A percentile compares a stretch with the other conserved stretches of the same genome.
Evolutionary conservation across 1,139 yeast genomes (phyloP).

Genomic region (Saccharomyces hybrid): DNA sequence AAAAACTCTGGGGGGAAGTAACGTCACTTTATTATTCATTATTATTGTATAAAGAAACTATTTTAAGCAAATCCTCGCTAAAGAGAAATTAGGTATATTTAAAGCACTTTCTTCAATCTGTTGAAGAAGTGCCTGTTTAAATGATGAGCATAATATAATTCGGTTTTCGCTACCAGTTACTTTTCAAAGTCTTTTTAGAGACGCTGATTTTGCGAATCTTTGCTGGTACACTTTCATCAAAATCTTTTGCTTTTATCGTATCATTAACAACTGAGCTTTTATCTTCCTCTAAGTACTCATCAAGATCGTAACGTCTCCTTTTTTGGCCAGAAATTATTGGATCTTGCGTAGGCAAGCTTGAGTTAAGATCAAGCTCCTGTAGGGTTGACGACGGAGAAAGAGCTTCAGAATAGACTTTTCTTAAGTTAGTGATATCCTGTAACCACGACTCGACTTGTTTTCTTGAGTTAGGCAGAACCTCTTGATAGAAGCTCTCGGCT

Average conservation of each 20-base stretch:
- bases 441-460: constrained; percentile 20
- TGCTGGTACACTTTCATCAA: constrained; percentile 5
- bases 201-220: constrained; percentile 30
- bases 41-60: neutral
- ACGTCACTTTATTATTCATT: neutral
- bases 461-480: constrained; percentile 14
- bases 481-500: constrained; percentile 19
- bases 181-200: constrained; percentile 28
- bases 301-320: constrained; percentile 19
- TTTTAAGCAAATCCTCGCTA: neutral
- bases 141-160: neutral
- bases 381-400: constrained; percentile 15
- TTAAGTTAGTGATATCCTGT: constrained; percentile 12
- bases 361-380: constrained; percentile 15
- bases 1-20: neutral
- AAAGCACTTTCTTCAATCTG: neutral
- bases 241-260: constrained; percentile 5
- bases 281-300: constrained; percentile 13
- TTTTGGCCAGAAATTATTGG: constrained; percentile 12
- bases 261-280: constrained; percentile 13
- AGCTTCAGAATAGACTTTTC: constrained; percentile 2
- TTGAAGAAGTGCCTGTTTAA: neutral
- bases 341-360: constrained; percentile 12
- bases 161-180: constrained; percentile 22
- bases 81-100: neutral